Evolutionary conservation across 1,284 basidiomycete species (phyloP).

Genomic region (Leccinum variabile): DNA sequence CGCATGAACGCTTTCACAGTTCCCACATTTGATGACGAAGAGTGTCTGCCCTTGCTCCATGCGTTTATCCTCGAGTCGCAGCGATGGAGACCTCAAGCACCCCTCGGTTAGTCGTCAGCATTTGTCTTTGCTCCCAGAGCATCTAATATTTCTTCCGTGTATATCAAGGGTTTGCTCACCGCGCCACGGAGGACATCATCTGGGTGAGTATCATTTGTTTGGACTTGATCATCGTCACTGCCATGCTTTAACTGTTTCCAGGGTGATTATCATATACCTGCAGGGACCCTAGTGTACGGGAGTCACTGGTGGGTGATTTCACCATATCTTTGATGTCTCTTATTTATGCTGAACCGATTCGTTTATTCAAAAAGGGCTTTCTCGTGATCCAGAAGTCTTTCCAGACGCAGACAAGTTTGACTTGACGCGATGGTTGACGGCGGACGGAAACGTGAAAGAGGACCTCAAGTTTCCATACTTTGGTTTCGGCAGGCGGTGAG

Average conservation of each 20-base stretch:
- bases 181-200: constrained; percentile 14
- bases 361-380: constrained; percentile 9
- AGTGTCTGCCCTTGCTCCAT: constrained; percentile 7
- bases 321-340: too few species aligned
- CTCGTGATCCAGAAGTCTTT: constrained; percentile 16
- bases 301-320: constrained; percentile 2
- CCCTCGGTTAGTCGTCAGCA: constrained; percentile 1
- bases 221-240: background rate
- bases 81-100: constrained; percentile 12
- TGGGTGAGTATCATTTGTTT: constrained; percentile 7
- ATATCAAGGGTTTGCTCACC: constrained; percentile 6
- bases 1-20: background rate
- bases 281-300: constrained; percentile 8
- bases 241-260: background rate
- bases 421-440: constrained; percentile 10
- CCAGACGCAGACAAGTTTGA: constrained; percentile 12
- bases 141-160: background rate
- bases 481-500: constrained; percentile 18
- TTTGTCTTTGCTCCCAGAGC: background rate
- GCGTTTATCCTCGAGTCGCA: constrained; percentile 17
- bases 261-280: constrained; percentile 14
- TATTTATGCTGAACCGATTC: too few species aligned
- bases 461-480: constrained; percentile 14
- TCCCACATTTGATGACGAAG: constrained; percentile 11
- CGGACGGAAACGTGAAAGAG: constrained; percentile 3